Conservation (phyloP, 371 early-diverging fungal species). For the Zancudomyces culisetae region DNA sequence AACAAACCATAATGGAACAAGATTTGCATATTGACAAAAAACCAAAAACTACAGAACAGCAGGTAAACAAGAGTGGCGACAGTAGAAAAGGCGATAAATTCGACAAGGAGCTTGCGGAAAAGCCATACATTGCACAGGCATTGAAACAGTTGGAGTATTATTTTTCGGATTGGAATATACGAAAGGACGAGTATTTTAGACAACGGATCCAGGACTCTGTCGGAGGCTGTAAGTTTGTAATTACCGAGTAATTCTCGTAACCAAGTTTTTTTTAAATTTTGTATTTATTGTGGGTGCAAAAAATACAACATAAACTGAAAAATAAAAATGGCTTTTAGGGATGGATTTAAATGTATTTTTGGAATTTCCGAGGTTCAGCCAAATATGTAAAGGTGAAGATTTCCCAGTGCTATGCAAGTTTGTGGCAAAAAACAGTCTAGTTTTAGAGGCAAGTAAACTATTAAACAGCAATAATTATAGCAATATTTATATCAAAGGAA, state of each 20-base stretch:
- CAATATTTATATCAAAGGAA: background rate
- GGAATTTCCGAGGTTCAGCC: background rate
- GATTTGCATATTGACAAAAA: too few species aligned
- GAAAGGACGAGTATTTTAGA: background rate
- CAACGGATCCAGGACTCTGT: background rate
- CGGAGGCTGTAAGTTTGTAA: background rate
- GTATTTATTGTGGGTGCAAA: background rate
- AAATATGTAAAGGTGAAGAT: background rate
- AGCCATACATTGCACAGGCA: background rate
- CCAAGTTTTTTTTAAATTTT: too few species aligned
- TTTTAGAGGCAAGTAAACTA: background rate
- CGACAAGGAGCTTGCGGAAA: too few species aligned
- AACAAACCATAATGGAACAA: too few species aligned
- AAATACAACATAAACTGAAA: too few species aligned
- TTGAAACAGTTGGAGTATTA: slow-evolving; percentile 1
- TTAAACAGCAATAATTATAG: background rate
- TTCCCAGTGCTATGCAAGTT: background rate
- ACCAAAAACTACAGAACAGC: too few species aligned
- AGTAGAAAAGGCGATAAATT: too few species aligned
- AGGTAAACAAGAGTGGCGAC: too few species aligned
- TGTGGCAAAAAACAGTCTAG: background rate
- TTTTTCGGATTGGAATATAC: slow-evolving; percentile 3
- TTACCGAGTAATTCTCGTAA: too few species aligned
- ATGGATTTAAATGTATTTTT: background rate
- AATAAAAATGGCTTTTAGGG: too few species aligned